Evolutionary conservation across 768 basidiomycete species (phyloP), one percentile per base, ranked within the genome.

Genomic region (Lactifluus subvellereus): DNA sequence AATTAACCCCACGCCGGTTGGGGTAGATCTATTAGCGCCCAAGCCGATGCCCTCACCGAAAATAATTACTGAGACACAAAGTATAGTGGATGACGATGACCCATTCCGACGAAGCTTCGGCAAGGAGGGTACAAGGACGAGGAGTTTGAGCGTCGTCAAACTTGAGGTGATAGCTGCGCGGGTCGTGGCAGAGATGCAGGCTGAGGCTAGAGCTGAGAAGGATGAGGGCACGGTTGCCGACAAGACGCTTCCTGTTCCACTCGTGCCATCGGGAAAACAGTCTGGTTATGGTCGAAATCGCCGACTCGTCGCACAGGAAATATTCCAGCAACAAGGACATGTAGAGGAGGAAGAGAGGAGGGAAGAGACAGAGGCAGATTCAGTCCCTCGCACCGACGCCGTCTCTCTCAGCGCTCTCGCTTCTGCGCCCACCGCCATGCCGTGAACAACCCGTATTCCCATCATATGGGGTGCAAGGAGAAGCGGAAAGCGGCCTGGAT

Each of bases 81-180:
- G 10, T 38, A 20, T 16, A 32, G 13, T 35, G 11, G 53, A 54
- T 9, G 6, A 32, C 35, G 53, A 54, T 6, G 42, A 55, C n/a
- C 58, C 37, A 1, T 55, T 56, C 38, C 30, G 42, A 3, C 59
- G 20, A 20, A 60, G 63, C 48, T 51, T 38, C 3, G 53, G 58
- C 6, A 51, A 54, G 18, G 18, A 30, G 18, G 48, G 58, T 0
- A 50, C 77, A 2, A 56, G 79, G 27, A 69, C 76, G 35, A 83
- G 79, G 75, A 82, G 82, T 68, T 80, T 83, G 61, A 73, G 83
- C n/a, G 88, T 92, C 7, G 82, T 83, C 62, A 77, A 80, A 64
- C 77, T 92, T 57, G 91, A 92, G 74, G 79, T 80, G 71, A 84
- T 93, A 78, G 89, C 87, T 0, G 86, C 83, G 37, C 84, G 82